These are phyloP conservation scores for Cercospora beticola DNA, from an alignment of 2,329 filamentous ascomycete species.

Conservation along the genomic window DNA sequence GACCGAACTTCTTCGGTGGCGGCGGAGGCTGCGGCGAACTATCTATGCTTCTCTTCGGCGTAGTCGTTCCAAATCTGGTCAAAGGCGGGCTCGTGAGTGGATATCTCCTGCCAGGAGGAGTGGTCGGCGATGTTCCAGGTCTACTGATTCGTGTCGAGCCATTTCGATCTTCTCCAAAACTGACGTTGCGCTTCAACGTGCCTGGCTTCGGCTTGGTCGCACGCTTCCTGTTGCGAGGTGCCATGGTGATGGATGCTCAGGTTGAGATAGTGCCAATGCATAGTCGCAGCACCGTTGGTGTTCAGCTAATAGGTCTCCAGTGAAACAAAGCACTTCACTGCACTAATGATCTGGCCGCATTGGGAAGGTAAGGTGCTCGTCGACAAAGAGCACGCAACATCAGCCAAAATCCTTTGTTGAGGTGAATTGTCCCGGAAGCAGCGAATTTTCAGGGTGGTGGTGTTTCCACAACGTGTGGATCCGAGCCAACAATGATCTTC, in stretches of 20 bases:
- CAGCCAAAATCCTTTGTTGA: neutral
- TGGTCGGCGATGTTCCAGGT: constrained; percentile 6
- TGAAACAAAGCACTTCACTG: neutral
- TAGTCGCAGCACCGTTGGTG: neutral
- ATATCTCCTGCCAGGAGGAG: constrained; percentile 2
- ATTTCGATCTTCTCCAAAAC: constrained; percentile 8
- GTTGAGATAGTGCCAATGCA: neutral
- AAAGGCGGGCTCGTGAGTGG: constrained; percentile 1
- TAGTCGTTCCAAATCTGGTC: neutral
- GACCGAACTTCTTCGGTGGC: neutral
- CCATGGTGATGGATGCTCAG: neutral
- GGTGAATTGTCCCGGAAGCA: neutral
- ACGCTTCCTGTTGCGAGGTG: neutral
- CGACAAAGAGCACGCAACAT: neutral
- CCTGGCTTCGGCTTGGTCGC: neutral
- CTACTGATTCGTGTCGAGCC: constrained; percentile 1
- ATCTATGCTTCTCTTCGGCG: neutral
- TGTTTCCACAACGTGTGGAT: neutral
- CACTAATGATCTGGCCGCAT: neutral
- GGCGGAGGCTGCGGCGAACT: neutral
- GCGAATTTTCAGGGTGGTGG: neutral
- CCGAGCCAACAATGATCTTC: constrained; percentile 29
- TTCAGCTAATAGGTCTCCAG: neutral
- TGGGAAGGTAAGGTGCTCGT: neutral
- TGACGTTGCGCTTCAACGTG: constrained; percentile 1